These are phyloP conservation scores for Thinopyrum elongatum DNA, from an alignment of 176 grass and related monocot species.

Conservation along the genomic window DNA sequence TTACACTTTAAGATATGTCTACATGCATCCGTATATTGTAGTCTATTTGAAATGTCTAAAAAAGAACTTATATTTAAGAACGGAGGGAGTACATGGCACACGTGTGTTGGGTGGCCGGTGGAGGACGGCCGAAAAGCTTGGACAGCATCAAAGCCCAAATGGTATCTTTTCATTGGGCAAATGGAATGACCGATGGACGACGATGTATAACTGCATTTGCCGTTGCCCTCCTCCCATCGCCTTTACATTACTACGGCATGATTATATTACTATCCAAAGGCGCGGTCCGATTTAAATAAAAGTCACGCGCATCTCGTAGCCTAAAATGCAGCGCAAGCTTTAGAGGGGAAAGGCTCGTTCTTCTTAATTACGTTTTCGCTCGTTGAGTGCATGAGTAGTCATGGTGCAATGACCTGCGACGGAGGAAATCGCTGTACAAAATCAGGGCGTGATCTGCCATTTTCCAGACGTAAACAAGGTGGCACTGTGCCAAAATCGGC, in stretches of 20 bases:
- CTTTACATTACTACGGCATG: not conserved
- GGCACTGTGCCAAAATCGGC: not conserved
- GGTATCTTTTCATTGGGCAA: not conserved
- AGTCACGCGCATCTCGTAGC: not conserved
- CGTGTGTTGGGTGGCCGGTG: not conserved
- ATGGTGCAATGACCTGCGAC: not conserved
- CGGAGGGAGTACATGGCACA: too few species aligned
- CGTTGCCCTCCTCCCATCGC: not conserved
- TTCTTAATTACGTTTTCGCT: not conserved
- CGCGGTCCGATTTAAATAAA: not conserved
- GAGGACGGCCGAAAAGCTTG: not conserved
- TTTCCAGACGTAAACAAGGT: not conserved
- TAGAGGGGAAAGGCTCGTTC: not conserved
- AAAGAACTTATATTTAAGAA: too few species aligned
- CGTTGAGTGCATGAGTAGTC: not conserved
- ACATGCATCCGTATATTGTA: too few species aligned
- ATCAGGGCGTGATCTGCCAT: not conserved
- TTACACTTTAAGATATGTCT: too few species aligned
- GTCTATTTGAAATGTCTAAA: too few species aligned
- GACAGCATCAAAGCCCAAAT: not conserved
- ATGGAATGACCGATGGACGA: conserved; percentile 11
- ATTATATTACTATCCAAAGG: not conserved
- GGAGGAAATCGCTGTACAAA: not conserved
- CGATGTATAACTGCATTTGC: not conserved
- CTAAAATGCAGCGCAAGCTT: not conserved